Base-by-base conservation (phyloP, 2,329 filamentous ascomycete species). In the Aspergillus tubingensis region DNA sequence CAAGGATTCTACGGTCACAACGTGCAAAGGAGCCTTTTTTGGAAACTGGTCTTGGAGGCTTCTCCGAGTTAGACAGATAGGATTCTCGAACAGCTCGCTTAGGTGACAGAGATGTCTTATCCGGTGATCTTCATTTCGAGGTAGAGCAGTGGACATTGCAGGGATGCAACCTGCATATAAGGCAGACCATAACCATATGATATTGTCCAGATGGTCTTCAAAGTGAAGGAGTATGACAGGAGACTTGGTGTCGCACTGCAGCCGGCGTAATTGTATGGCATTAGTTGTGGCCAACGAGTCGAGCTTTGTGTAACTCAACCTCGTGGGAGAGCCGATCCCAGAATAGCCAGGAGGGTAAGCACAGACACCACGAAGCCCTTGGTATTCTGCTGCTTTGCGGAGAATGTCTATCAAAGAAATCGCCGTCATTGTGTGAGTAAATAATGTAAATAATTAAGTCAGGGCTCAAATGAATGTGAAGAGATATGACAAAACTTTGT, bases 161-260 rank as follows among this genome's bases (percentile, higher is more conserved):
- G 77, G 78, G 3, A 78, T 52, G 21, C 65, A 67, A 2, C 76
- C 74, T 1, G 77, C 77, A 19, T 69, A 62, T 2, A 76, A 60
- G 1, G 72, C 66, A 5, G 76, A 66, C 78, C 78, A 81, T 52
- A 79, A 75, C 77, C 76, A 80, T 5, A 71, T 53, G 3, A 80
- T 72, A 23, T 66, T 72, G 19, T 80, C 73, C 23, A 67, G 23
- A 39, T 79, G 73, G 15, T 69, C 67, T 17, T 78, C 68, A 23
- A 79, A 74, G 61, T 79, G 74, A 6, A 70, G 50, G 3, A 53
- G 50, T n/a, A 53, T 23, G 19, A 39, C 39, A 23, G 36, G 7
- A 25, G 30, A 52, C 32, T 36, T 13, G 19, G 10, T 8, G 32
- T 21, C 32, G 11, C 32, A 36, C 32, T n/a, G 32, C 50, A n/a